Percentiles rank a stretch among this genome's conserved stretches.
phyloP scores from a whole-genome alignment of 2,329 filamentous ascomycete genomes.

The Botrytis cinerea region DNA sequence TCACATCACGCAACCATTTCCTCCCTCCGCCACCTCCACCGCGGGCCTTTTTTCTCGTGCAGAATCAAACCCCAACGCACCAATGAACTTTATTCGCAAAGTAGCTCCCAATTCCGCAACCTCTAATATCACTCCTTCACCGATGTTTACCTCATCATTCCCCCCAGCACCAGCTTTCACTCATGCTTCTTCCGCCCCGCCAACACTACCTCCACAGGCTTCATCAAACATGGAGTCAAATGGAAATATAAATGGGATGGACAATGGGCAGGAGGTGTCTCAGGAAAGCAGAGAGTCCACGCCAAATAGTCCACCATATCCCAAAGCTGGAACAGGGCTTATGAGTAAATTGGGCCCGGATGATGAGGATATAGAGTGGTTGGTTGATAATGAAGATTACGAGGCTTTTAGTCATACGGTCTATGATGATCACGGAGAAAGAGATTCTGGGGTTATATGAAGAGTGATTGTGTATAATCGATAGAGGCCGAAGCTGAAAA shows the following conservation, averaged over 20 bases:
- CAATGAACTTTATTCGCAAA: conserved; percentile 47
- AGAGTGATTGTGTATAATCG: neutral
- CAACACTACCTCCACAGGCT: conserved; percentile 31
- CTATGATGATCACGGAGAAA: conserved; percentile 36
- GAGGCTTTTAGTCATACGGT: conserved; percentile 42
- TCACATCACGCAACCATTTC: conserved; percentile 38
- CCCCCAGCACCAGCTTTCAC: conserved; percentile 60
- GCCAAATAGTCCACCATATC: conserved; percentile 61
- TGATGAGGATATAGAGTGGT: conserved; percentile 59
- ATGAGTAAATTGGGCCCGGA: conserved; percentile 54
- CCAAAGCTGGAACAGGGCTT: conserved; percentile 62
- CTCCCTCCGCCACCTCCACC: conserved; percentile 40
- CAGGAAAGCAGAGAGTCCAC: conserved; percentile 51
- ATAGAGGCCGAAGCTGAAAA: neutral
- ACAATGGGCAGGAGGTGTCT: conserved; percentile 26
- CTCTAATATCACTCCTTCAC: conserved; percentile 14
- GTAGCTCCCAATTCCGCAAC: conserved; percentile 31
- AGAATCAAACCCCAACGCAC: conserved; percentile 43
- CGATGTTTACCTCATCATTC: conserved; percentile 42
- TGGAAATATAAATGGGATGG: conserved; percentile 33
- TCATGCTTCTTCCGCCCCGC: conserved; percentile 43
- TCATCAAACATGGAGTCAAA: neutral
- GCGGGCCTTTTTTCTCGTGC: conserved; percentile 42
- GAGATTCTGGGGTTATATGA: conserved; percentile 15
- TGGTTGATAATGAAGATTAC: conserved; percentile 56